Evolutionary conservation across 768 basidiomycete species (phyloP), one percentile per base, ranked within the genome.

Genomic region (Kwoniella sp.): DNA sequence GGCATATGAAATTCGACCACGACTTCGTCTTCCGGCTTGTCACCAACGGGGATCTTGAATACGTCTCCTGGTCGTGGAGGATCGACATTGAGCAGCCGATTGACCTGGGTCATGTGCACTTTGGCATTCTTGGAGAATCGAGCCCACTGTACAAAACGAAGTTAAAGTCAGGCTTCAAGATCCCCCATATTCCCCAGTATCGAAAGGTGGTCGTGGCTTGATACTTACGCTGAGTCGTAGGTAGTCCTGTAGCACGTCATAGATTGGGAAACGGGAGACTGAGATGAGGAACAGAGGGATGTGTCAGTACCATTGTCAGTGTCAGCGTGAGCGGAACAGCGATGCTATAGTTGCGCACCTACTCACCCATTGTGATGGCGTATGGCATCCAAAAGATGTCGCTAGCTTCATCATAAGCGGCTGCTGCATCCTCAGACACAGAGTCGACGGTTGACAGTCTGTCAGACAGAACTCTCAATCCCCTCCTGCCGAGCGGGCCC

Each of bases 201-300:
- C n/a, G n/a, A n/a, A n/a, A n/a, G n/a, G n/a, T n/a, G n/a, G n/a
- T n/a, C 33, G 40, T 9, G 17, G 17, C 7, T 9, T 44, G 15
- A 49, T 10, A 68, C 71, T 67, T 55, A 70, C 71, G 49, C 66
- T 72, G 49, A 96, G 87, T n/a, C 92, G 92, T 48, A 98, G 85
- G 74, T 91, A 94, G 81, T 98, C 94, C 57, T 90, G 86, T 90
- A 97, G 91, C 59, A 95, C 84, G 76, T 94, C 92, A 81, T 94
- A 96, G 68, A 96, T 90, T 0, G 93, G 93, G 78, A 91, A 90
- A 24, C 91, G 88, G 52, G 93, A 95, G 27, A 93, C 92, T 73
- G 91, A 17, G 89, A 68, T 53, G 27, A 26, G n/a, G n/a, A n/a
- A n/a, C n/a, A n/a, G n/a, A n/a, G n/a, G n/a, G n/a, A n/a, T n/a